Conservation (phyloP, 73 alveolate species). For the Paramecium octaurelia region DNA sequence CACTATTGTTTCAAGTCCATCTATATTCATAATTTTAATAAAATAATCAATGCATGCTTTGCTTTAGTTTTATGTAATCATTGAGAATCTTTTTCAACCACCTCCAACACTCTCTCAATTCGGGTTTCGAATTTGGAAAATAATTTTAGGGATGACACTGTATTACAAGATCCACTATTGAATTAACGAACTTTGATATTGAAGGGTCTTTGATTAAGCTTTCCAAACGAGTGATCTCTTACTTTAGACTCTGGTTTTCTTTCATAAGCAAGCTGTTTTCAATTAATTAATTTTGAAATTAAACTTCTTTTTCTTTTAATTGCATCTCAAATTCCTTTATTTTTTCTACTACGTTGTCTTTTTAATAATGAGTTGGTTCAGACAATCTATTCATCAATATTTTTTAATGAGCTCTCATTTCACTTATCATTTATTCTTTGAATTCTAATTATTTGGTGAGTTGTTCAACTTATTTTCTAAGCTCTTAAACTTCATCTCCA, state of each 20-base stretch:
- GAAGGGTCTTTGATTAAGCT: background rate
- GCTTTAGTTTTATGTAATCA: background rate
- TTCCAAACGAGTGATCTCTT: background rate
- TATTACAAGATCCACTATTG: constrained; percentile 7
- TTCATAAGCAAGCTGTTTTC: background rate
- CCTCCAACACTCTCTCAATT: constrained; percentile 40
- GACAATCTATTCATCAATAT: background rate
- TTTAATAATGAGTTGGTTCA: background rate
- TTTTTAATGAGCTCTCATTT: constrained; percentile 37
- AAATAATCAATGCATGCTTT: background rate
- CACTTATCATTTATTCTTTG: constrained; percentile 13
- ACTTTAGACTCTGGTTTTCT: background rate
- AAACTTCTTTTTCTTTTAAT: constrained; percentile 1
- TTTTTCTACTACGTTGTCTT: background rate
- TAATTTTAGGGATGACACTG: constrained; percentile 34
- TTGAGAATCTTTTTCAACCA: constrained; percentile 29
- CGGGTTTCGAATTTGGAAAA: constrained; percentile 11
- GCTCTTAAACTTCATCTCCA: constrained; percentile 1
- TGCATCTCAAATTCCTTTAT: background rate
- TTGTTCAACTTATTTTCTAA: background rate
- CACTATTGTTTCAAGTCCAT: background rate
- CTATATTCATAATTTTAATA: background rate
- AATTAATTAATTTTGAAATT: constrained; percentile 1
- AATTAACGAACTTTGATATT: constrained; percentile 14
- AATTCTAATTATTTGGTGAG: constrained; percentile 6